Percentiles rank a stretch among this genome's conserved stretches.
phyloP scores from a whole-genome alignment of 345 rosid species.

The Aurinia saxatilis region DNA sequence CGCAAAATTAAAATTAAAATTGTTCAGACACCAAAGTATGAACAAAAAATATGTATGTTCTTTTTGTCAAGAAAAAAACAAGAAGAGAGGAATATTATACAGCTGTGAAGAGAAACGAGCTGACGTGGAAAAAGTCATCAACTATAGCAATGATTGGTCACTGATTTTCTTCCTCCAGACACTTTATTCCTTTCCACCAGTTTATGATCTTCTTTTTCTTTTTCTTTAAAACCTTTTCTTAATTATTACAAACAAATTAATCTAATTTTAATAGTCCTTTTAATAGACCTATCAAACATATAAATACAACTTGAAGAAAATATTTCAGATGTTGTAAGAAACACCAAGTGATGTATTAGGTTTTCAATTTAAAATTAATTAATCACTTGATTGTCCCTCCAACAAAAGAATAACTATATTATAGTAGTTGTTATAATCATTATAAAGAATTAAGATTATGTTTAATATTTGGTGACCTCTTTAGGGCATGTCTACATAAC shows the following conservation, averaged over 20 bases:
- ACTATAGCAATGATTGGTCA: conserved; percentile 20
- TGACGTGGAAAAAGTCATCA: conserved; percentile 19
- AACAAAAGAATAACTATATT: too few species aligned
- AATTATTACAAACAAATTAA: background rate
- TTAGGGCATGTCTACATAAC: too few species aligned
- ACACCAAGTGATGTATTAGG: too few species aligned
- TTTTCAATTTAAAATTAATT: too few species aligned
- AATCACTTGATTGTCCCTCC: too few species aligned
- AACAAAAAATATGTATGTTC: background rate
- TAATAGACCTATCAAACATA: too few species aligned
- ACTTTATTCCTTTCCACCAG: conserved; percentile 20
- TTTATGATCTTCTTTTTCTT: conserved; percentile 6
- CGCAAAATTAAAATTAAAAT: background rate
- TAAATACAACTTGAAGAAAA: too few species aligned
- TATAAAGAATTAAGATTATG: too few species aligned
- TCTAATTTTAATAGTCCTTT: background rate
- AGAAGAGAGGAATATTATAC: conserved; percentile 7
- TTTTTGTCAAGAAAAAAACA: conserved; percentile 5
- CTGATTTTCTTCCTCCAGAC: conserved; percentile 9
- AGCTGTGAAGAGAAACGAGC: conserved; percentile 3
- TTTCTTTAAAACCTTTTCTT: too few species aligned
- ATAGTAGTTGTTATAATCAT: too few species aligned
- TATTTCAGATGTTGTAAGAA: too few species aligned
- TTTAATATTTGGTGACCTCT: too few species aligned
- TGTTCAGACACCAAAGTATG: background rate